phyloP scores from a whole-genome alignment of 148 eudicot genomes.

The Camellia granthamiana region DNA sequence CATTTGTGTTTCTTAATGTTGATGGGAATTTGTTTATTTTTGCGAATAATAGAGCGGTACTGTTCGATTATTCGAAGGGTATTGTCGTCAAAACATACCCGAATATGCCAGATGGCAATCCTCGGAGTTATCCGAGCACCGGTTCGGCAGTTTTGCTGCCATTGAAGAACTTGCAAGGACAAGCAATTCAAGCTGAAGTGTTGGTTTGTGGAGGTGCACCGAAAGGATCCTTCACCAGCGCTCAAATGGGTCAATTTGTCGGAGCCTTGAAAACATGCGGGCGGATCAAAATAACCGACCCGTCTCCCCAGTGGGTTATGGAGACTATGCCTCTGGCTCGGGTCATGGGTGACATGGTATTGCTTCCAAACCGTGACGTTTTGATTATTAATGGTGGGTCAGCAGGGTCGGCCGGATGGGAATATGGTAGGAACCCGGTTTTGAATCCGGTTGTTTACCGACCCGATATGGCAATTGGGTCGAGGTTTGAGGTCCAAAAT shows the following conservation, averaged over 20 bases:
- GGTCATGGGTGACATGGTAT: slow-evolving; percentile 63
- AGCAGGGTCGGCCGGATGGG: slow-evolving; percentile 60
- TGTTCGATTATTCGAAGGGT: slow-evolving; percentile 44
- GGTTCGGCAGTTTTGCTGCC: slow-evolving; percentile 72
- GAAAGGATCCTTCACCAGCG: slow-evolving; percentile 32
- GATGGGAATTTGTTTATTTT: slow-evolving; percentile 69
- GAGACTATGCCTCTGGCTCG: slow-evolving; percentile 66
- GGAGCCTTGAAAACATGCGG: slow-evolving; percentile 48
- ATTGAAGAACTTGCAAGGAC: slow-evolving; percentile 20
- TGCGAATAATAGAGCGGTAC: slow-evolving; percentile 62
- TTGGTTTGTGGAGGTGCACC: slow-evolving; percentile 71
- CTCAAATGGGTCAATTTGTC: slow-evolving; percentile 21
- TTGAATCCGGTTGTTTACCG: slow-evolving; percentile 43
- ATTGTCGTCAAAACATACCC: slow-evolving; percentile 49
- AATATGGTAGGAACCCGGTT: slow-evolving; percentile 47
- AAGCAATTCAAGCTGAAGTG: slow-evolving; percentile 30
- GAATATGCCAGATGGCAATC: slow-evolving; percentile 55
- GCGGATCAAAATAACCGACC: slow-evolving; percentile 45
- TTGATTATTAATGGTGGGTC: slow-evolving; percentile 57
- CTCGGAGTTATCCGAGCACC: slow-evolving; percentile 61
- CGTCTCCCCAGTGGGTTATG: slow-evolving; percentile 49
- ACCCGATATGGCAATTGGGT: slow-evolving; percentile 20
- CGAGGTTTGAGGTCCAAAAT: slow-evolving; percentile 32
- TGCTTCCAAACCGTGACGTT: slow-evolving; percentile 50
- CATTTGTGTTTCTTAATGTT: slow-evolving; percentile 52